Evolutionary conservation across 371 early-diverging fungal species (phyloP).

Genomic region (Paramicrosporidium saccamoebae): DNA sequence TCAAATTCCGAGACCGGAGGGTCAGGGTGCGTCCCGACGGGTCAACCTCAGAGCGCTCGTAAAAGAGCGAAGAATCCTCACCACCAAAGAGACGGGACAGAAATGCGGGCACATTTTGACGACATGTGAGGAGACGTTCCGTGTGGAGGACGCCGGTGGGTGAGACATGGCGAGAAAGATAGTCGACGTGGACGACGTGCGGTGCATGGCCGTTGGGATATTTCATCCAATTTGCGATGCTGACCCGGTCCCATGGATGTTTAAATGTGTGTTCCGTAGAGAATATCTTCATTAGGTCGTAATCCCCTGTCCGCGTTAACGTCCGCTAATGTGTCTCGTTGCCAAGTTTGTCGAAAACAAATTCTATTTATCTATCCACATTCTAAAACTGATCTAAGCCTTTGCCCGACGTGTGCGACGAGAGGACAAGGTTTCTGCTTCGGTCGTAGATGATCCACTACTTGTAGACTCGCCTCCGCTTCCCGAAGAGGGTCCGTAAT

Average conservation of each 20-base stretch:
- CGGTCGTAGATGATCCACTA: too few relatives aligned
- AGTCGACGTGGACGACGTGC: conserved; percentile 69
- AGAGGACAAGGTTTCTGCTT: too few relatives aligned
- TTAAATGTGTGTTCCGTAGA: too few relatives aligned
- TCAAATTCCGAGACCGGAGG: conserved; percentile 32
- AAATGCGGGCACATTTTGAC: conserved; percentile 44
- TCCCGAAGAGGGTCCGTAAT: too few relatives aligned
- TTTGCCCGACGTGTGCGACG: too few relatives aligned
- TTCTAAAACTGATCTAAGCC: too few relatives aligned
- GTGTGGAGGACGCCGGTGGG: conserved; percentile 52
- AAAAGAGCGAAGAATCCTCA: conserved; percentile 31
- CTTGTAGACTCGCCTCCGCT: too few relatives aligned
- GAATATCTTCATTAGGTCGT: too few relatives aligned
- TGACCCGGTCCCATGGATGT: conserved; percentile 57
- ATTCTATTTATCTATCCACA: too few relatives aligned
- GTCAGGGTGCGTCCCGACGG: conserved; percentile 24
- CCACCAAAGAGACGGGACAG: conserved; percentile 22
- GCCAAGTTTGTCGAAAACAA: too few relatives aligned
- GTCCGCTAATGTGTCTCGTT: too few relatives aligned
- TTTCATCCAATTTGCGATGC: conserved; percentile 72
- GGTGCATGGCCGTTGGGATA: conserved; percentile 72
- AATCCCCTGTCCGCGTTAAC: too few relatives aligned
- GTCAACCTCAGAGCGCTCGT: conserved; percentile 50
- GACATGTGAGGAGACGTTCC: conserved; percentile 53
- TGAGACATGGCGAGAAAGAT: conserved; percentile 37